phyloP scores from a whole-genome alignment of 2,329 filamentous ascomycete species.

The Aspergillus texensis region DNA sequence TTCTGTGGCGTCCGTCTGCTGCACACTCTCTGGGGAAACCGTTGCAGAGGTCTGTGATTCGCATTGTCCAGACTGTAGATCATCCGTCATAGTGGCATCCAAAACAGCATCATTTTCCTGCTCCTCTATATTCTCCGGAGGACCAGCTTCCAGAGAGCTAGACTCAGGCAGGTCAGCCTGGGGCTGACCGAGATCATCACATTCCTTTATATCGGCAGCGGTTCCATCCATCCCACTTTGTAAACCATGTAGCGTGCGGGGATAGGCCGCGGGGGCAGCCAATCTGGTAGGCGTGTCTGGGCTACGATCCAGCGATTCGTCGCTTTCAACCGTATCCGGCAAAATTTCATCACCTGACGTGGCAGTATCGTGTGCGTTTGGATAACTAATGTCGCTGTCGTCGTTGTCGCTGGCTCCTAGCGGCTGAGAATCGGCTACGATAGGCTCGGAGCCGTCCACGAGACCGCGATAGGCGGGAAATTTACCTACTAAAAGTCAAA shows the following conservation, averaged over 20 bases:
- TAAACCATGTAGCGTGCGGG: conserved; percentile 25
- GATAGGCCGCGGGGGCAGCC: conserved; percentile 21
- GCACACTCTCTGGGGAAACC: not conserved
- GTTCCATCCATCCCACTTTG: conserved; percentile 9
- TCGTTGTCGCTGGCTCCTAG: conserved; percentile 10
- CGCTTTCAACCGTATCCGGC: conserved; percentile 13
- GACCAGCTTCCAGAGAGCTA: conserved; percentile 1
- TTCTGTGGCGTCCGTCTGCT: conserved; percentile 3
- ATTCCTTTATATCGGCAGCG: conserved; percentile 20
- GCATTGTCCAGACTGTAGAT: conserved; percentile 9
- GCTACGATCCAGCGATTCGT: conserved; percentile 22
- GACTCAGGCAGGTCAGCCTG: conserved; percentile 1
- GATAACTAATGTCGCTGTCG: conserved; percentile 11
- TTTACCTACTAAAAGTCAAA: conserved; percentile 25
- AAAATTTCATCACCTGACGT: conserved; percentile 21
- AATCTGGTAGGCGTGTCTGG: conserved; percentile 14
- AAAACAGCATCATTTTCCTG: conserved; percentile 8
- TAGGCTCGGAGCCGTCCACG: conserved; percentile 16
- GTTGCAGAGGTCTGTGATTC: not conserved
- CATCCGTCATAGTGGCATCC: conserved; percentile 17
- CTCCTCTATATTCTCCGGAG: not conserved
- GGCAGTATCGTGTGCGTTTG: conserved; percentile 16
- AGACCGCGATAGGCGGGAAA: conserved; percentile 19
- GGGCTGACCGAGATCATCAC: conserved; percentile 7
- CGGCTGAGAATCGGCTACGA: conserved; percentile 13